A percentile compares a stretch with the other conserved stretches of the same genome.
phyloP scores from a whole-genome alignment of 2,329 filamentous ascomycete genomes.

The Macrophomina phaseolina region DNA sequence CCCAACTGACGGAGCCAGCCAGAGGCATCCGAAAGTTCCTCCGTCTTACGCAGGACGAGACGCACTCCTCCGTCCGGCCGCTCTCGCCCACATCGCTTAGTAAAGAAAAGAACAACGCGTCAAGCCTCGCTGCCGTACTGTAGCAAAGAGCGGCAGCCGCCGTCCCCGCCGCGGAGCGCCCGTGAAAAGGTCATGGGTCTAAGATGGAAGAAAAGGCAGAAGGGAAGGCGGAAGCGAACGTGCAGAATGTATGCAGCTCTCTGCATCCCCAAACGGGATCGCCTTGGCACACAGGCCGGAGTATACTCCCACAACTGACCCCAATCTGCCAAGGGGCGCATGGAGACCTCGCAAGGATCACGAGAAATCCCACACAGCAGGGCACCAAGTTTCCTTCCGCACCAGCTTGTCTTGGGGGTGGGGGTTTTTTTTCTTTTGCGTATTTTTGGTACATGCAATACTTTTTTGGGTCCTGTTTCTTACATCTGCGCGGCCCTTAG shows the following conservation, averaged over 20 bases:
- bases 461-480: neutral
- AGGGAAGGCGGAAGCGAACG: neutral
- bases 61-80: neutral
- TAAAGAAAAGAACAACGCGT: neutral
- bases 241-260: constrained; percentile 16
- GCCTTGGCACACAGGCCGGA: neutral
- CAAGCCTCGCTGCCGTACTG: too few relatives aligned
- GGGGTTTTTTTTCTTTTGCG: neutral
- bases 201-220: neutral
- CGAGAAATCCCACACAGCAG: neutral
- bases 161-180: too few relatives aligned
- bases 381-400: neutral
- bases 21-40: neutral
- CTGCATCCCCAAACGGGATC: neutral
- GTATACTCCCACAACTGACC: constrained; percentile 6
- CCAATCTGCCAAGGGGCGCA: neutral
- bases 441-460: neutral
- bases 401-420: neutral
- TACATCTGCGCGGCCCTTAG: too few relatives aligned
- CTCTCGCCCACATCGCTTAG: neutral
- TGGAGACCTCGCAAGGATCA: too few relatives aligned
- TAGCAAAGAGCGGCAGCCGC: too few relatives aligned
- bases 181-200: neutral
- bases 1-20: too few relatives aligned
- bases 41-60: constrained; percentile 8